Evolutionary conservation across 352 stramenopile species (phyloP), one percentile per base, ranked within the genome.

Genomic region (Phytophthora colocasiae): DNA sequence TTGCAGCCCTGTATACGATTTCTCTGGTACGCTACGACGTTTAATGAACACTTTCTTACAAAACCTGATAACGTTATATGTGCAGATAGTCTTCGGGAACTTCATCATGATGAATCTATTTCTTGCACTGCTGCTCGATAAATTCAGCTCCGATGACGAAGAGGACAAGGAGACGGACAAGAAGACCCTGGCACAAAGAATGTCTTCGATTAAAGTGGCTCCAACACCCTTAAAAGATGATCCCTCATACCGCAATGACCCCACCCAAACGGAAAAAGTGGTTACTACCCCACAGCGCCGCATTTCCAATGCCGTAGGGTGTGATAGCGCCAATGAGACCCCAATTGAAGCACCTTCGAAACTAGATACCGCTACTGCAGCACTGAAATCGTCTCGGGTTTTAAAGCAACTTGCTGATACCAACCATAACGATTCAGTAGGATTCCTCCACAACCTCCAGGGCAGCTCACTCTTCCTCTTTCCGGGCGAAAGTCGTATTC

Each of bases 61-160:
- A 4, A 34, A 7, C 22, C 14, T 57, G 34, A 38, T 24, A 10
- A 7, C 10, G 38, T 43, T 22, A 8, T 32, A 26, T 49, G 9
- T 50, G 27, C 26, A 90, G 82, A 77, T 98, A 15, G 75, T 98
- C 0, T 74, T 98, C 32, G 95, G 93, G 14, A 80, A 89, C 24
- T 98, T 97, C 62, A 87, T 97, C n/a, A 69, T 98, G 26, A 93
- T 98, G 75, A 98, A 98, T 56, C 68, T 98, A 34, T 98, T 98
- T 69, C 73, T 98, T 17, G 96, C 94, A 9, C 85, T 98, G 40
- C 41, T 98, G 4, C 77, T 98, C 10, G 83, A 93, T 59, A 93
- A 96, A 50, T 98, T 98, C 58, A 87, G 81, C 49, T 66, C 69
- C 3, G 78, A 92, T 1, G 82, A 90, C 29, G 77, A 78, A 4